Evolutionary conservation across 768 basidiomycete species (phyloP).

Genomic region (Leccinum rimulosum): DNA sequence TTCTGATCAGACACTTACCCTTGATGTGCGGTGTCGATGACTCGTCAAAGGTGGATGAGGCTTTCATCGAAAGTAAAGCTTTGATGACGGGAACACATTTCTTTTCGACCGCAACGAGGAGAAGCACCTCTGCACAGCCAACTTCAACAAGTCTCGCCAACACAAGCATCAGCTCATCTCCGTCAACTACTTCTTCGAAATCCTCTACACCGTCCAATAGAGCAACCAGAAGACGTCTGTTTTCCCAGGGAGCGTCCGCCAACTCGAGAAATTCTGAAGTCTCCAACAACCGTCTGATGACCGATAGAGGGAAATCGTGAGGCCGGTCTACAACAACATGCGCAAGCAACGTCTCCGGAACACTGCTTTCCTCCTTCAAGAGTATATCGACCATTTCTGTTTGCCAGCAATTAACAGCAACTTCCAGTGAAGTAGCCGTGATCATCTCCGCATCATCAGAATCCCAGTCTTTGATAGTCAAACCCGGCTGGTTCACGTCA

Average conservation of each 20-base stretch:
- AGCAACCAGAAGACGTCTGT: not conserved
- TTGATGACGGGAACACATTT: not conserved
- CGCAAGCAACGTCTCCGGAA: not conserved
- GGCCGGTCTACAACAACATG: not conserved
- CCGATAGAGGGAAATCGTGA: not conserved
- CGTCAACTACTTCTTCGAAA: not conserved
- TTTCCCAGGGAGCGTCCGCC: not conserved
- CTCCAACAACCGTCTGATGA: not conserved
- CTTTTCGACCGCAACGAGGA: not conserved
- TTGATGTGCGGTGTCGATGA: not conserved
- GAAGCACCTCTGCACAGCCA: not conserved
- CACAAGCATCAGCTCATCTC: not conserved
- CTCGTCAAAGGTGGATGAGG: not conserved
- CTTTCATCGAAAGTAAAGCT: constrained; percentile 6
- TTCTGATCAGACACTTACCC: not conserved
- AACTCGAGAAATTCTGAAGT: not conserved
- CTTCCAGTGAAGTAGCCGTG: not conserved
- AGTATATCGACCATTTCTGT: not conserved
- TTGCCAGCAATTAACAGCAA: constrained; percentile 1
- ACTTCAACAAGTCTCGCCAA: not conserved
- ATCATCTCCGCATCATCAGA: not conserved
- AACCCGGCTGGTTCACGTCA: not conserved
- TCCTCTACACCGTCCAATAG: constrained; percentile 2
- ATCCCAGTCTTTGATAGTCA: not conserved
- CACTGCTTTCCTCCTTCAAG: not conserved